Base-by-base conservation (phyloP, 169 alveolate genomes). In the Plasmodium malariae region DNA sequence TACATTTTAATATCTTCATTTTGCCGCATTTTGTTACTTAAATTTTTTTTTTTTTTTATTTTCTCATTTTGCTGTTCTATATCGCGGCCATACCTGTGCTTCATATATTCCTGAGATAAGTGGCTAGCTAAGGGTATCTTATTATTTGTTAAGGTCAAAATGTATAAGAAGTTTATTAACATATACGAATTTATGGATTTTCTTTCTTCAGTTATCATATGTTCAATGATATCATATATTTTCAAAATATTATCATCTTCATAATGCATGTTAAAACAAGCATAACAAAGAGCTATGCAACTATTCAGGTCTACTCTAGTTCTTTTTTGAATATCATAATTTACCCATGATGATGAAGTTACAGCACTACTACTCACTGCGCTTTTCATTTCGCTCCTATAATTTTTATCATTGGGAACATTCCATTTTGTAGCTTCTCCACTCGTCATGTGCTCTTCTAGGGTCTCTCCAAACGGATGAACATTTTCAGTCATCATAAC, bases 221-320 rank as follows among this genome's bases (percentile, higher is more conserved):
- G 90, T 34, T 80, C 90, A n/a, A 80, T 30, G 24, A 67, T 11
- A 70, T 80, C 90, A 40, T 80, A 80, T 37, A 80, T 9, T 70
- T 80, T 80, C 2, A 80, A 60, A 34, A 80, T 54, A 14, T 80
- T 80, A 12, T 80, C 90, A 37, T 80, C 90, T 30, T 80, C 90
- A 59, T 80, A 80, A 71, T 80, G 80, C 11, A 80, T 80, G 30
- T 80, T 80, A 70, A 80, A 80, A 32, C 90, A 80, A 3, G 90
- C 90, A 43, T 80, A 80, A 19, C 73, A 45, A 26, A 80, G 54
- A 54, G 90, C 90, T 65, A 80, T 30, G 28, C 90, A 80, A 32
- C 90, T 80, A 45, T 80, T 80, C 9, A 80, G 49, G 17, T 80
- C 90, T 26, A 80, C 71, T 26, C 30, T 51, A 24, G 11, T 73